These are phyloP conservation scores for Rubroboletus satanas DNA, from an alignment of 768 basidiomycete genomes.

Conservation along the genomic window DNA sequence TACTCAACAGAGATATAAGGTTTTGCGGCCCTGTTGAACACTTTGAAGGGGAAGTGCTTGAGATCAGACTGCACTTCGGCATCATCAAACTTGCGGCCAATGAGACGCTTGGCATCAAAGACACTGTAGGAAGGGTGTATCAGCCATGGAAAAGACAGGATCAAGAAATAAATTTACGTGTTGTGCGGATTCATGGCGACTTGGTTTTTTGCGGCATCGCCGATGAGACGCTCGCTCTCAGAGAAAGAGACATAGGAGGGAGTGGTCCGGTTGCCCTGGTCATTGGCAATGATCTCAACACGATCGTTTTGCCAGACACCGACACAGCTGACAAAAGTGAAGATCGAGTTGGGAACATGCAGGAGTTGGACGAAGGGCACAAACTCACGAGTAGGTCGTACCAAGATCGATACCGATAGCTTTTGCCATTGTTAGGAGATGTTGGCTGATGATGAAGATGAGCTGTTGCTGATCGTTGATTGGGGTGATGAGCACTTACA, in stretches of 20 bases:
- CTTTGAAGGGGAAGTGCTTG: constrained; percentile 94
- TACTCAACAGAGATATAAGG: constrained; percentile 88
- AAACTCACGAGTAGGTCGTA: constrained; percentile 85
- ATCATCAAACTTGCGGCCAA: constrained; percentile 88
- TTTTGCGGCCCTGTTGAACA: constrained; percentile 82
- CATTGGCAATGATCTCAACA: constrained; percentile 96
- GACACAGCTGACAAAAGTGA: constrained; percentile 66
- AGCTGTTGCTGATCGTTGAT: background rate
- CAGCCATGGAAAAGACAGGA: background rate
- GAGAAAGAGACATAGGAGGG: constrained; percentile 96
- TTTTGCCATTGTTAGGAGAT: constrained; percentile 49
- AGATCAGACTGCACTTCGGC: constrained; percentile 77
- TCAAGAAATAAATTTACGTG: constrained; percentile 43
- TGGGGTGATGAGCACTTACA: constrained; percentile 18
- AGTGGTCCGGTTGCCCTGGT: constrained; percentile 93
- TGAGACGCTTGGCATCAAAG: constrained; percentile 97
- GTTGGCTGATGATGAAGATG: constrained; percentile 8
- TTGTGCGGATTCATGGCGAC: constrained; percentile 98
- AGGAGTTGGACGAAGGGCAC: background rate
- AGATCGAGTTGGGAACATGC: constrained; percentile 6
- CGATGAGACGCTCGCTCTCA: constrained; percentile 93
- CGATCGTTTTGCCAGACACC: constrained; percentile 99
- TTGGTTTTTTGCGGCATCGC: constrained; percentile 98
- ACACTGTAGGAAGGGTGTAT: constrained; percentile 48
- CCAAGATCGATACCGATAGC: constrained; percentile 89